phyloP scores from a whole-genome alignment of 495 filamentous ascomycete genomes.

The Cercophora samala region DNA sequence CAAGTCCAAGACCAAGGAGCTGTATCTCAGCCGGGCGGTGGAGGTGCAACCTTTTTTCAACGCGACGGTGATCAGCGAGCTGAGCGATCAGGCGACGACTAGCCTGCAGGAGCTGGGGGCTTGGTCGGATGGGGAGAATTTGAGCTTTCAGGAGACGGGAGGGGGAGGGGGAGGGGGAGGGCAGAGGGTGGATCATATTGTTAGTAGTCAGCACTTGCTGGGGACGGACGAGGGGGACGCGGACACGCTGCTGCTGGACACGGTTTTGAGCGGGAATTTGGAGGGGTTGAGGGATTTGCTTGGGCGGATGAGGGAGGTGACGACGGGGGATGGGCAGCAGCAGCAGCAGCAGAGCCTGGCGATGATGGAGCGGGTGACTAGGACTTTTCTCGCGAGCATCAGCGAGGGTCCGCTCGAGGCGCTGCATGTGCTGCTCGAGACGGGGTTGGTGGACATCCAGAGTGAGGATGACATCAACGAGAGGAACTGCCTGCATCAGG shows the following conservation, averaged over 20 bases:
- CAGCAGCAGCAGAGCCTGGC: conserved; percentile 35
- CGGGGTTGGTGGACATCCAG: conserved; percentile 77
- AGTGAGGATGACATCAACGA: conserved; percentile 97
- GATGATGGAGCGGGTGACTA: conserved; percentile 69
- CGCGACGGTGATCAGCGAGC: conserved; percentile 87
- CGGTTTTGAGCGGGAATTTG: conserved; percentile 72
- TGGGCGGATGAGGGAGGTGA: conserved; percentile 45
- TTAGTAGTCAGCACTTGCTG: conserved; percentile 58
- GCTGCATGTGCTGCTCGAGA: conserved; percentile 70
- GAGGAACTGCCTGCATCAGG: conserved; percentile 91
- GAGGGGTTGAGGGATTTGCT: conserved; percentile 51
- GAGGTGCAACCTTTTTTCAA: conserved; percentile 99
- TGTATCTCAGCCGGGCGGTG: conserved; percentile 91
- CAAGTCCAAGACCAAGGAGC: conserved; percentile 96
- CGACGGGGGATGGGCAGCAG: neutral
- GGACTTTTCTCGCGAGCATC: conserved; percentile 84
- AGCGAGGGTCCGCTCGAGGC: conserved; percentile 78
- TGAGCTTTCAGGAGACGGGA: conserved; percentile 61
- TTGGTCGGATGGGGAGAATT: conserved; percentile 93
- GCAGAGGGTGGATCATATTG: conserved; percentile 60
- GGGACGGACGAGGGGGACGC: conserved; percentile 80
- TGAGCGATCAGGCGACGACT: conserved; percentile 93
- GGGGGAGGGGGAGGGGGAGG: too few species aligned
- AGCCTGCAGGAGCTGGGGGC: conserved; percentile 88
- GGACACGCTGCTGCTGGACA: conserved; percentile 83